These are phyloP conservation scores for Camptophora hylomeconis DNA, from an alignment of 2,329 filamentous ascomycete species.

Conservation along the genomic window DNA sequence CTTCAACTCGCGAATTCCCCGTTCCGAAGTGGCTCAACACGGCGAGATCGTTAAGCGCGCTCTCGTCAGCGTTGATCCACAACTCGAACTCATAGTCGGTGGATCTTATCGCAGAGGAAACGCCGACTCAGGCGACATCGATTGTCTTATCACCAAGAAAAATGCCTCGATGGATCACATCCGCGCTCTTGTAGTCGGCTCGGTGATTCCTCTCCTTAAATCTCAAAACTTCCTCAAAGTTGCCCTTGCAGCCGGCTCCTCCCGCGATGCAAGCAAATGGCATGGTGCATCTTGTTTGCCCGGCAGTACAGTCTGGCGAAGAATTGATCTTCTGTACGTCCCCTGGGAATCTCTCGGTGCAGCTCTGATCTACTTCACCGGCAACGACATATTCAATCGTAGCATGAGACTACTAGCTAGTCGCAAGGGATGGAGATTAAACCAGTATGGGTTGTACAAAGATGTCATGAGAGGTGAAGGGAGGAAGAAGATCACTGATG, in stretches of 20 bases:
- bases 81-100: constrained; percentile 58
- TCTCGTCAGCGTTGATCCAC: constrained; percentile 46
- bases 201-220: constrained; percentile 51
- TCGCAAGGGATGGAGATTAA: constrained; percentile 71
- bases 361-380: constrained; percentile 87
- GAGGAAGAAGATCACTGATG: constrained; percentile 50
- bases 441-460: constrained; percentile 67
- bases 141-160: constrained; percentile 65
- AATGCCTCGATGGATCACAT: constrained; percentile 47
- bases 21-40: constrained; percentile 59
- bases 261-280: constrained; percentile 62
- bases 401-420: constrained; percentile 68
- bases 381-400: constrained; percentile 88
- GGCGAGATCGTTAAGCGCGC: constrained; percentile 49
- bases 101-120: constrained; percentile 79
- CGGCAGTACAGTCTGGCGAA: constrained; percentile 49
- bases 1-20: constrained; percentile 64
- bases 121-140: constrained; percentile 64
- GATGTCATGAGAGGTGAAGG: constrained; percentile 50
- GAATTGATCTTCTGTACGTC: constrained; percentile 75
- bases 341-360: constrained; percentile 69
- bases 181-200: constrained; percentile 46
- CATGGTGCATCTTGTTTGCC: constrained; percentile 72
- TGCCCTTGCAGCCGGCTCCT: constrained; percentile 44
- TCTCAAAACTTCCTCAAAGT: constrained; percentile 53